Conservation (phyloP, 495 filamentous ascomycete species). For the Tuber microsphaerosporum region DNA sequence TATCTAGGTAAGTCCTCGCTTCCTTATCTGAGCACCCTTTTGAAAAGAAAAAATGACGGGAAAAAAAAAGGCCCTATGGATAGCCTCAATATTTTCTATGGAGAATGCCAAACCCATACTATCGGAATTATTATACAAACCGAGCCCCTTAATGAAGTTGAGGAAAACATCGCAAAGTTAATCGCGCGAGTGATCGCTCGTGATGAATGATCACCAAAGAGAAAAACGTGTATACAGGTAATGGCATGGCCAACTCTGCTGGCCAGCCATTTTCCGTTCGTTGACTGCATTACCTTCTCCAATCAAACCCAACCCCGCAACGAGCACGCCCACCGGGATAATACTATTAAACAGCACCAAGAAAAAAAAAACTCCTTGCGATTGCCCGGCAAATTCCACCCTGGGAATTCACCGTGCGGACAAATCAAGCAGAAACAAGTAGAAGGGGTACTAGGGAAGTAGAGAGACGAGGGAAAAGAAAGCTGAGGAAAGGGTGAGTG, state of each 20-base stretch:
- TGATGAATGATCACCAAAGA: not conserved
- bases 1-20: not conserved
- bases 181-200: not conserved
- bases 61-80: not conserved
- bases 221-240: not conserved
- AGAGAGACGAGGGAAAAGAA: not conserved
- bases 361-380: not conserved
- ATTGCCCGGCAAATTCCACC: not conserved
- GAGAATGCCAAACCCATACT: not conserved
- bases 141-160: not conserved
- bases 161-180: not conserved
- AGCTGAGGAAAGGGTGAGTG: not conserved
- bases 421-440: not conserved
- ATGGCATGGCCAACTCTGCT: not conserved
- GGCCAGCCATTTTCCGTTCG: not conserved
- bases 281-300: not conserved
- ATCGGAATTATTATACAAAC: not conserved
- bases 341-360: not conserved
- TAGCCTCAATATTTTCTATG: not conserved
- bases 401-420: not conserved
- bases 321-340: not conserved
- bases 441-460: not conserved
- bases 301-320: not conserved
- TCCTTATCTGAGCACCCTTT: not conserved
- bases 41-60: not conserved